These are phyloP conservation scores for Ceratocystis variospora DNA, from an alignment of 2,329 filamentous ascomycete genomes.

Conservation along the genomic window DNA sequence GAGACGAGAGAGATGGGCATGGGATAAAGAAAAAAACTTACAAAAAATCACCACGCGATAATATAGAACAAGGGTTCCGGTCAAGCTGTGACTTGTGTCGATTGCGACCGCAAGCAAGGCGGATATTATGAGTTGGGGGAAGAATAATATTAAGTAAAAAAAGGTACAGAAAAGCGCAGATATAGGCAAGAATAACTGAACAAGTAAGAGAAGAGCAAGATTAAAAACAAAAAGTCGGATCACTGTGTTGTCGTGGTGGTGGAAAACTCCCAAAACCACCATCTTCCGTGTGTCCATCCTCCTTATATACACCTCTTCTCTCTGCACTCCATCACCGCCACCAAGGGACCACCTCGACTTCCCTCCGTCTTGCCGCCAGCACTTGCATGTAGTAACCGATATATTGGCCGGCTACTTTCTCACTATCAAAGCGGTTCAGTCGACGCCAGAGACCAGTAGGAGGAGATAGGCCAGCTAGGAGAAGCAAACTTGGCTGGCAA, in stretches of 20 bases:
- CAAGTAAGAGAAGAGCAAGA: neutral
- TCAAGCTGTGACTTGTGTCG: neutral
- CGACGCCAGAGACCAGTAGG: neutral
- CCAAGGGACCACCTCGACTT: too few relatives aligned
- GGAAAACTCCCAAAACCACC: neutral
- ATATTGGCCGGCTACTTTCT: conserved; percentile 1
- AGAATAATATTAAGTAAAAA: neutral
- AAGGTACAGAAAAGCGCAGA: neutral
- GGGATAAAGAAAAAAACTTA: neutral
- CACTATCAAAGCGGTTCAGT: neutral
- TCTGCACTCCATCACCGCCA: neutral
- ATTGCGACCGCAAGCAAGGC: neutral
- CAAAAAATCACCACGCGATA: neutral
- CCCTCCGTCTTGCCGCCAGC: too few relatives aligned
- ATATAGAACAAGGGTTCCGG: neutral
- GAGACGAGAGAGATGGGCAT: neutral
- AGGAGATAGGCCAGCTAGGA: neutral
- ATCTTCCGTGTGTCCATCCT: neutral
- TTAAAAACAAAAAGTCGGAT: neutral
- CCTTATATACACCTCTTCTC: neutral
- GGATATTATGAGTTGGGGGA: neutral
- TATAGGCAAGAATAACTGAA: neutral
- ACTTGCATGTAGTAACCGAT: neutral
- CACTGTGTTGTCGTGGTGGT: neutral
- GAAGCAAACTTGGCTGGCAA: neutral